These are phyloP conservation scores for Imleria badia DNA, from an alignment of 768 basidiomycete genomes.

Conservation along the genomic window DNA sequence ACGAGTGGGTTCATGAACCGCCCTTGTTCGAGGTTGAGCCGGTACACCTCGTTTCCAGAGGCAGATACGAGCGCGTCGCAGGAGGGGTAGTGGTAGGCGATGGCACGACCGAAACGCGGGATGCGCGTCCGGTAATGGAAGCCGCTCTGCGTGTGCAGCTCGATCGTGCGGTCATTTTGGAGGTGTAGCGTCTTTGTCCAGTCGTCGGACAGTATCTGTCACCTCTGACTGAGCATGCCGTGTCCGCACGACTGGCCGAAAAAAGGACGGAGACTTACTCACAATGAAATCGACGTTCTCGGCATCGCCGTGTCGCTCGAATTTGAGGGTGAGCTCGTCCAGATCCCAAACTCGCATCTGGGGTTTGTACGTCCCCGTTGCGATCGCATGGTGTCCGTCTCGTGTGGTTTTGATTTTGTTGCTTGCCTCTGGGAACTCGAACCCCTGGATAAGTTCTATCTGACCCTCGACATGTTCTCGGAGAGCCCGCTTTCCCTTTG, in stretches of 20 bases:
- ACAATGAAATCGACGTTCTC: constrained; percentile 99
- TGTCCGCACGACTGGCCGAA: background rate
- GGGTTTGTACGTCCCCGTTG: constrained; percentile 97
- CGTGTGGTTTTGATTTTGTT: constrained; percentile 87
- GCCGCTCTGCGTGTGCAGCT: constrained; percentile 92
- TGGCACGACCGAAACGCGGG: constrained; percentile 88
- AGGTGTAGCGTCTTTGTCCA: constrained; percentile 99
- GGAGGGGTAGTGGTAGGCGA: constrained; percentile 92
- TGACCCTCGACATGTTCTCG: constrained; percentile 80
- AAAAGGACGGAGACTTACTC: constrained; percentile 48
- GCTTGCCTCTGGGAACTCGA: constrained; percentile 96
- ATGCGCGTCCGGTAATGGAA: constrained; percentile 92
- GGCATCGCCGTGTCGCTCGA: constrained; percentile 92
- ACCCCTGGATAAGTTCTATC: constrained; percentile 91
- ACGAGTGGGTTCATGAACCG: constrained; percentile 83
- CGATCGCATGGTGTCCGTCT: constrained; percentile 90
- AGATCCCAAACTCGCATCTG: constrained; percentile 96
- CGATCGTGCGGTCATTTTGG: constrained; percentile 92
- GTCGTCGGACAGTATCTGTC: constrained; percentile 90
- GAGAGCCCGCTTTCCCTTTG: constrained; percentile 56
- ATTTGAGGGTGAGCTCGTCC: constrained; percentile 88
- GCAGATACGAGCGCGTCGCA: constrained; percentile 88
- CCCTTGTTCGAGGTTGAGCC: constrained; percentile 94
- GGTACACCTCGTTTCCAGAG: constrained; percentile 84
- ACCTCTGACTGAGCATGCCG: background rate